A percentile compares a stretch with the other conserved stretches of the same genome.
phyloP scores from a whole-genome alignment of 2,329 filamentous ascomycete genomes.

The Ophioceras dolichostomum region DNA sequence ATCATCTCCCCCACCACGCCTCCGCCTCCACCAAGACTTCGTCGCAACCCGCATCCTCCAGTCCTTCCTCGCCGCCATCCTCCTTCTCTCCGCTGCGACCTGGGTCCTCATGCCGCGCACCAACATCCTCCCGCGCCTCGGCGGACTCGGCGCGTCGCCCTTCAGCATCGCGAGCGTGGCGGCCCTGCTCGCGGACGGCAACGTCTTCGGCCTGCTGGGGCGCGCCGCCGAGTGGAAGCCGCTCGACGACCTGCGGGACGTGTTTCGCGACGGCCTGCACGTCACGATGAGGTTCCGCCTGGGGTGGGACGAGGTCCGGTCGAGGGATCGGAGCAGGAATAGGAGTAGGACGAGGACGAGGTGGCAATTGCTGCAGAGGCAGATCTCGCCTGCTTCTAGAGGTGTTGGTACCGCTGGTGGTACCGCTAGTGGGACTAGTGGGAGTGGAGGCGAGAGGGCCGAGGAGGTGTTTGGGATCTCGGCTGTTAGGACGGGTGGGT shows the following conservation, averaged over 20 bases:
- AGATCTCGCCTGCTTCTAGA: too few relatives aligned
- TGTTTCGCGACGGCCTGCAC: conserved; percentile 12
- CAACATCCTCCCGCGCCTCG: conserved; percentile 14
- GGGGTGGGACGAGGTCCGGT: conserved; percentile 10
- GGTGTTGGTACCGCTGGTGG: too few relatives aligned
- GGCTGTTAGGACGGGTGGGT: conserved; percentile 11
- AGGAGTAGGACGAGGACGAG: too few relatives aligned
- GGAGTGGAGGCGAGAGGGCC: not conserved
- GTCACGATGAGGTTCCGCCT: conserved; percentile 13
- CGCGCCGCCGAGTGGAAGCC: conserved; percentile 14
- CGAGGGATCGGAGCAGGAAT: conserved; percentile 1
- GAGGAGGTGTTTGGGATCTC: conserved; percentile 10
- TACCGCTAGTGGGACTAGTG: not conserved
- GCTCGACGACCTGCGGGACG: conserved; percentile 7
- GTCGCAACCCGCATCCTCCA: conserved; percentile 21
- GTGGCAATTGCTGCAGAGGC: too few relatives aligned
- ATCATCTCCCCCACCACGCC: conserved; percentile 5
- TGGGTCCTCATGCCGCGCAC: conserved; percentile 16
- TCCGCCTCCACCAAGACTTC: conserved; percentile 16
- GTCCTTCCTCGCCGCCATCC: conserved; percentile 15
- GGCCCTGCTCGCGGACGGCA: conserved; percentile 23
- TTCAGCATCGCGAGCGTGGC: conserved; percentile 23
- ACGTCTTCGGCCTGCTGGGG: conserved; percentile 17
- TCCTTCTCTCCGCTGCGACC: conserved; percentile 13
- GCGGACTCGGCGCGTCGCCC: conserved; percentile 7